Evolutionary conservation across 2,329 filamentous ascomycete genomes (phyloP).

Genomic region (Xylaria sp.): DNA sequence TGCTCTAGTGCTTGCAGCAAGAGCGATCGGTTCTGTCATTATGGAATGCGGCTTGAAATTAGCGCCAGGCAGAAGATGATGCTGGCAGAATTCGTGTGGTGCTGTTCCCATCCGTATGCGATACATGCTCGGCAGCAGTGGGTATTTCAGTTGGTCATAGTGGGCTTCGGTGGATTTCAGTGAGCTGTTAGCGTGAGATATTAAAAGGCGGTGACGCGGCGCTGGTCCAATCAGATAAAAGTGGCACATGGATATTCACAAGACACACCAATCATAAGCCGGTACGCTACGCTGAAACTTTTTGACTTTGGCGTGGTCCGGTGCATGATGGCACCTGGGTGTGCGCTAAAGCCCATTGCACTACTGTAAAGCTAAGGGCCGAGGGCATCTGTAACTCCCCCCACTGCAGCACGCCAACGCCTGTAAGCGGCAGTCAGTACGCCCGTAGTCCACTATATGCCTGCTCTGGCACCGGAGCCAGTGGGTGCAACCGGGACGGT

Average conservation of each 20-base stretch:
- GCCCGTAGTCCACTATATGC: not conserved
- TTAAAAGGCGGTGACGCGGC: constrained; percentile 48
- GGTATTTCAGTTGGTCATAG: constrained; percentile 35
- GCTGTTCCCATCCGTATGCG: constrained; percentile 30
- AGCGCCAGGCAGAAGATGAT: constrained; percentile 29
- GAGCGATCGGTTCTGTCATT: not conserved
- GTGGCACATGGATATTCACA: not conserved
- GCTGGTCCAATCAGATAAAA: constrained; percentile 35
- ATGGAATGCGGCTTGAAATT: constrained; percentile 33
- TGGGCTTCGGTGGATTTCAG: constrained; percentile 33
- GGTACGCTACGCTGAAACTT: constrained; percentile 43
- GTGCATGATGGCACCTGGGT: constrained; percentile 29
- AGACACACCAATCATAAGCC: constrained; percentile 46
- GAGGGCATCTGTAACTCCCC: not conserved
- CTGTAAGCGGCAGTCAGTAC: not conserved
- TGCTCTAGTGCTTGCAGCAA: constrained; percentile 28
- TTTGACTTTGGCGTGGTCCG: constrained; percentile 20
- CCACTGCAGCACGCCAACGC: not conserved
- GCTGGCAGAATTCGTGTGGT: constrained; percentile 34
- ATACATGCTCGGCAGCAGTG: constrained; percentile 24
- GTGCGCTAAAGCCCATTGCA: not conserved
- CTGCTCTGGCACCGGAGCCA: constrained; percentile 11
- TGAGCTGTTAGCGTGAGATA: constrained; percentile 24
- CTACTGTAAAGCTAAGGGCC: not conserved
- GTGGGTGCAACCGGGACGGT: constrained; percentile 32